Evolutionary conservation across 2,329 filamentous ascomycete genomes (phyloP).

Genomic region (Byssothecium circinans): DNA sequence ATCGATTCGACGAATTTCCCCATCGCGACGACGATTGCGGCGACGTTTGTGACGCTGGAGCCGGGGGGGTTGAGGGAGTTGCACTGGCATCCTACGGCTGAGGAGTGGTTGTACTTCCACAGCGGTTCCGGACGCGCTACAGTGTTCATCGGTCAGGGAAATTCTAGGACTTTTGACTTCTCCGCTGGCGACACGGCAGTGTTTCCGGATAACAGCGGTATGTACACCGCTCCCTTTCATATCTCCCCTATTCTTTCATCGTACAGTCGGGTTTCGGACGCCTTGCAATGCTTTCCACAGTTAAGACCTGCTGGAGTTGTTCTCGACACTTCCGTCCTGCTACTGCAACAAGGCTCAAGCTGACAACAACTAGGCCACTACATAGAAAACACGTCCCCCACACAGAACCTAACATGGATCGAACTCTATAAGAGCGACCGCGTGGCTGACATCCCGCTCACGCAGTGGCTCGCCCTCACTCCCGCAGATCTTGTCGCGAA

Average conservation of each 20-base stretch:
- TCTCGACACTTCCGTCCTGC: not conserved
- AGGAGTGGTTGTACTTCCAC: constrained; percentile 74
- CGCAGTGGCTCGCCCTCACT: constrained; percentile 70
- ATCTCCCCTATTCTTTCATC: not conserved
- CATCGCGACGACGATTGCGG: constrained; percentile 65
- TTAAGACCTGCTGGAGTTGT: too few relatives aligned
- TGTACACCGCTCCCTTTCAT: too few relatives aligned
- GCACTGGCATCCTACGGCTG: constrained; percentile 71
- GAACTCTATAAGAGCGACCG: constrained; percentile 70
- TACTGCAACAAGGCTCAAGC: too few relatives aligned
- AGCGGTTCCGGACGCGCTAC: constrained; percentile 63
- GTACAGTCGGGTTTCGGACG: not conserved
- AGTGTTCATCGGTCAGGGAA: constrained; percentile 63
- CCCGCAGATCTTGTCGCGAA: constrained; percentile 64
- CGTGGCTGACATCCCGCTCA: constrained; percentile 67
- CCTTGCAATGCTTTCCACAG: too few relatives aligned
- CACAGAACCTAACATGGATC: constrained; percentile 66
- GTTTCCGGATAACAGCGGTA: constrained; percentile 66
- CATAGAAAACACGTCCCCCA: constrained; percentile 67
- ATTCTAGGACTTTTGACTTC: constrained; percentile 69
- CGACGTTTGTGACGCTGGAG: constrained; percentile 65
- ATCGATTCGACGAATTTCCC: constrained; percentile 71
- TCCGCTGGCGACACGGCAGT: constrained; percentile 67
- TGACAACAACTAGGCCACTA: constrained; percentile 61
- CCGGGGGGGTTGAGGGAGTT: constrained; percentile 66